These are phyloP conservation scores for Fusarium oligoseptatum DNA, from an alignment of 2,329 filamentous ascomycete species.

Conservation along the genomic window DNA sequence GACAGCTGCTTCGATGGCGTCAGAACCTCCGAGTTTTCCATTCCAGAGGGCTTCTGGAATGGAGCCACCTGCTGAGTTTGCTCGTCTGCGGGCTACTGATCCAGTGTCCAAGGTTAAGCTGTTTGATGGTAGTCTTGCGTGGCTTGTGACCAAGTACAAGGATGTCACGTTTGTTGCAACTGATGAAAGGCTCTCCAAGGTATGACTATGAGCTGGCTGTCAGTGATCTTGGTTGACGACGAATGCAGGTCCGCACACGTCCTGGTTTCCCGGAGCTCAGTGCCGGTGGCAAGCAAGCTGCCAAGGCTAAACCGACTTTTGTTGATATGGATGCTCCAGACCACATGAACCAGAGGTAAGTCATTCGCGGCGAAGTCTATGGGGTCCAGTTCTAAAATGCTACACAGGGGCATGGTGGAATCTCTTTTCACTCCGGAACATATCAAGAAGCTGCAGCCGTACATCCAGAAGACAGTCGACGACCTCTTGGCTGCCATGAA, in stretches of 20 bases:
- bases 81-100: constrained; percentile 56
- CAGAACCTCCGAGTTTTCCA: constrained; percentile 30
- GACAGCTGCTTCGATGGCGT: not conserved
- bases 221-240: too few species aligned
- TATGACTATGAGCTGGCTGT: constrained; percentile 15
- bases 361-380: not conserved
- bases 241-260: constrained; percentile 52
- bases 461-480: constrained; percentile 61
- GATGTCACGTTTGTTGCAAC: constrained; percentile 61
- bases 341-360: constrained; percentile 60
- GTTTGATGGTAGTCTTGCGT: constrained; percentile 61
- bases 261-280: constrained; percentile 62
- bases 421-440: constrained; percentile 56
- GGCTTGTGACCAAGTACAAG: constrained; percentile 62
- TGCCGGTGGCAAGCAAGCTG: constrained; percentile 61
- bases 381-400: not conserved
- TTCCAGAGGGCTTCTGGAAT: constrained; percentile 38
- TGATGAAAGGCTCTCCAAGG: constrained; percentile 62
- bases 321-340: constrained; percentile 65
- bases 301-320: constrained; percentile 63
- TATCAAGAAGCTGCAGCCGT: constrained; percentile 56
- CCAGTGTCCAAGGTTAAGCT: constrained; percentile 61
- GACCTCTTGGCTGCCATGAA: constrained; percentile 57
- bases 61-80: constrained; percentile 60
- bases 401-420: constrained; percentile 59